A percentile compares a stretch with the other conserved stretches of the same genome.
Conservation (phyloP, 148 eudicot species). For the Cornus florida region DNA sequence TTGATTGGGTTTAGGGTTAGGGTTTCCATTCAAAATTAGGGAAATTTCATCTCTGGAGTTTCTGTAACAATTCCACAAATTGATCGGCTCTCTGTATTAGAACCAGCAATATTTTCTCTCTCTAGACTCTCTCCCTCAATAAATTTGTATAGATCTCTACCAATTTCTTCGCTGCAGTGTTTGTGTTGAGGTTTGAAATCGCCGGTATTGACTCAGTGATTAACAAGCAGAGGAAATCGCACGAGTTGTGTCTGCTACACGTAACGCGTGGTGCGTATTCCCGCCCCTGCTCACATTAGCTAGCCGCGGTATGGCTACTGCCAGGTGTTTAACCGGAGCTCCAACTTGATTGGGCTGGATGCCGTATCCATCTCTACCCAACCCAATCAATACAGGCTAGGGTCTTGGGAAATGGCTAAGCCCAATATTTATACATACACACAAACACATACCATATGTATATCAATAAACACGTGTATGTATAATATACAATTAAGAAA, state of each 20-base stretch:
- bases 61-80: slow-evolving; percentile 6
- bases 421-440: too few species aligned
- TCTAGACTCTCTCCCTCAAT: neutral
- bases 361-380: too few species aligned
- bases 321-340: neutral
- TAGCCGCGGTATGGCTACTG: neutral
- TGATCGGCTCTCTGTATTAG: slow-evolving; percentile 1
- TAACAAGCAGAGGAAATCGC: neutral
- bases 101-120: slow-evolving; percentile 2
- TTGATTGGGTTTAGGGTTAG: slow-evolving; percentile 34
- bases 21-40: slow-evolving; percentile 59
- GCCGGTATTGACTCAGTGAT: slow-evolving; percentile 14
- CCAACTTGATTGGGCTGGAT: neutral
- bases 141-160: neutral
- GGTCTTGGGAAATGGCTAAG: too few species aligned
- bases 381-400: too few species aligned
- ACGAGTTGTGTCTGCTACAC: neutral
- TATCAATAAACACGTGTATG: too few species aligned
- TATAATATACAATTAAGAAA: too few species aligned
- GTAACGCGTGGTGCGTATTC: slow-evolving; percentile 14
- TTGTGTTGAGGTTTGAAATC: slow-evolving; percentile 11
- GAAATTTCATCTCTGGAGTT: slow-evolving; percentile 21
- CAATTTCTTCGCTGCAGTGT: neutral
- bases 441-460: too few species aligned
- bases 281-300: slow-evolving; percentile 7